phyloP scores from a whole-genome alignment of 352 stramenopile genomes.

The Thraustochytrium sp. region DNA sequence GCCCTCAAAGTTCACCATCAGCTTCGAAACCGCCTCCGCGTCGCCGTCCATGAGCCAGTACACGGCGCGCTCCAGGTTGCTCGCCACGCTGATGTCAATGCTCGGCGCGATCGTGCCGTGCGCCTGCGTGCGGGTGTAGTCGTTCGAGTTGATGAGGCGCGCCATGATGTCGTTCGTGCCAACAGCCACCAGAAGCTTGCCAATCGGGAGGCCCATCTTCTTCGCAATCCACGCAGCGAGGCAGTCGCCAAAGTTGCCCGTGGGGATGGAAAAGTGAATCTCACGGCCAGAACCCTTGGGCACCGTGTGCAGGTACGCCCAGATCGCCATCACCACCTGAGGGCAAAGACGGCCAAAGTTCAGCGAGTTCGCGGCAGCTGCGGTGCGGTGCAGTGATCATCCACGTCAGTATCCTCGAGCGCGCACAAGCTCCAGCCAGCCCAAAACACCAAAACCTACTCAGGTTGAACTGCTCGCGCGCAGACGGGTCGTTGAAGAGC shows the following conservation, averaged over 20 bases:
- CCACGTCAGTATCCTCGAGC: too few relatives aligned
- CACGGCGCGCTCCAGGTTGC: slow-evolving; percentile 98
- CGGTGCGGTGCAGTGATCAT: too few relatives aligned
- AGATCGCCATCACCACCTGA: slow-evolving; percentile 99
- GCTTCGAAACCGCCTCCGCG: slow-evolving; percentile 45
- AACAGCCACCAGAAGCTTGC: slow-evolving; percentile 92
- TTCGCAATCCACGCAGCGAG: slow-evolving; percentile 95
- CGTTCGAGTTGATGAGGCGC: slow-evolving; percentile 92
- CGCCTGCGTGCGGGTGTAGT: slow-evolving; percentile 79
- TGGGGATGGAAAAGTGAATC: slow-evolving; percentile 92
- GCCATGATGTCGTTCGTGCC: slow-evolving; percentile 95
- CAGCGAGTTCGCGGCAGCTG: slow-evolving; percentile 98
- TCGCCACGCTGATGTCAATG: slow-evolving; percentile 99
- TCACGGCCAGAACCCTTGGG: slow-evolving; percentile 64
- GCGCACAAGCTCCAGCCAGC: too few relatives aligned
- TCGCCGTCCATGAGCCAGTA: slow-evolving; percentile 92
- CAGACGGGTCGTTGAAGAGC: slow-evolving; percentile 85
- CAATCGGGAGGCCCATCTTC: slow-evolving; percentile 85
- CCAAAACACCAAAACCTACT: too few relatives aligned
- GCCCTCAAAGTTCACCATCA: slow-evolving; percentile 79
- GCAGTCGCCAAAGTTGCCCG: slow-evolving; percentile 98
- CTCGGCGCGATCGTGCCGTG: slow-evolving; percentile 88
- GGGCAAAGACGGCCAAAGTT: slow-evolving; percentile 98
- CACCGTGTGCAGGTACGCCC: slow-evolving; percentile 84
- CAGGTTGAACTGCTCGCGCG: slow-evolving; percentile 80